A percentile compares a stretch with the other conserved stretches of the same genome.
phyloP scores from a whole-genome alignment of 371 early-diverging fungal genomes.

The Conidiobolus incongruus region DNA sequence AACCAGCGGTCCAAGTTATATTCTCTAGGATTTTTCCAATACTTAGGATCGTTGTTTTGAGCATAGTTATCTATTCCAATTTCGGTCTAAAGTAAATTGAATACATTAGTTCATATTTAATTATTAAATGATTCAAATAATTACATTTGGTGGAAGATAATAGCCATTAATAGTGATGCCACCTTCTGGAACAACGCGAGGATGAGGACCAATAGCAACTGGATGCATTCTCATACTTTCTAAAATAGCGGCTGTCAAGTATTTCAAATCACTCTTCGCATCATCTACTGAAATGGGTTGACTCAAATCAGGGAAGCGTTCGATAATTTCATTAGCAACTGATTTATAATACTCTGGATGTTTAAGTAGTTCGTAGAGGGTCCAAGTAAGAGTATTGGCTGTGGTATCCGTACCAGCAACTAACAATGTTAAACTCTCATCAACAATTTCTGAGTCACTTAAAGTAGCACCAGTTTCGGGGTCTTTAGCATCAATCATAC shows the following conservation, averaged over 20 bases:
- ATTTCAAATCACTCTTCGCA: constrained; percentile 9
- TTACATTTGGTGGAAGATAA: constrained; percentile 4
- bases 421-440: constrained; percentile 6
- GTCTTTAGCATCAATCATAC: constrained; percentile 6
- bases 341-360: constrained; percentile 5
- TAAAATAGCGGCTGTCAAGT: constrained; percentile 11
- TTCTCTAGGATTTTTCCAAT: background rate
- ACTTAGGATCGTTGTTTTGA: background rate
- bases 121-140: no score
- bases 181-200: constrained; percentile 2
- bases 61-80: background rate
- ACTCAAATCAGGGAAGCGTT: no score
- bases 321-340: constrained; percentile 4
- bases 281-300: constrained; percentile 5
- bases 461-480: constrained; percentile 4
- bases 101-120: no score
- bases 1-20: background rate
- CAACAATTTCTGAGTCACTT: constrained; percentile 4
- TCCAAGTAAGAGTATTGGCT: constrained; percentile 7
- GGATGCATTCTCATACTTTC: constrained; percentile 11
- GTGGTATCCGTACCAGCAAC: constrained; percentile 11
- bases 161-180: constrained; percentile 6
- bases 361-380: constrained; percentile 6
- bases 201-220: constrained; percentile 6
- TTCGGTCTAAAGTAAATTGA: no score